Evolutionary conservation across 1,139 yeast genomes (phyloP).

Genomic region (Scheffersomyces cryptocercus): DNA sequence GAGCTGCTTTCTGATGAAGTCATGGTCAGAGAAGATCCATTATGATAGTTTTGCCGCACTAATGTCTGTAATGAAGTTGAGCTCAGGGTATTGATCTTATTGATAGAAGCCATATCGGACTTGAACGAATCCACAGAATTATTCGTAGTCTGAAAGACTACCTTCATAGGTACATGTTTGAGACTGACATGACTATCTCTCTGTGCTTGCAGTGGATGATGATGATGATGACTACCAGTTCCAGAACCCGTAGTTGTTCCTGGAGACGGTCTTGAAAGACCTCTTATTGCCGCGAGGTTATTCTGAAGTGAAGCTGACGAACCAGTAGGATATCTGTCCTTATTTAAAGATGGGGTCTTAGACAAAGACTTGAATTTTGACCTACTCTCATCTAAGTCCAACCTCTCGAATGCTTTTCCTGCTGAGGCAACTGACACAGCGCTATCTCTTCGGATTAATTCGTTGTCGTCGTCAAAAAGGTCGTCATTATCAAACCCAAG

Average conservation of each 20-base stretch:
- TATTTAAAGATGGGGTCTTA: background rate
- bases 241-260: constrained; percentile 1
- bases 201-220: background rate
- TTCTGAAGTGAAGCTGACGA: background rate
- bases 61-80: background rate
- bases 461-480: constrained; percentile 9
- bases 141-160: constrained; percentile 24
- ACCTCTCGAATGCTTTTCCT: constrained; percentile 35
- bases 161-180: constrained; percentile 25
- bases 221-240: no score
- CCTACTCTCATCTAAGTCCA: constrained; percentile 27
- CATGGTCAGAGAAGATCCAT: no score
- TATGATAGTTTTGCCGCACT: no score
- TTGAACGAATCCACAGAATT: constrained; percentile 31
- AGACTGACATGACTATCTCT: constrained; percentile 11
- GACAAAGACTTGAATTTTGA: constrained; percentile 1
- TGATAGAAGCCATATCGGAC: constrained; percentile 23
- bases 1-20: no score
- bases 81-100: constrained; percentile 1
- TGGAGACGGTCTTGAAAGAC: background rate
- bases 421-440: constrained; percentile 29
- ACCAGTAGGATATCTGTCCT: constrained; percentile 1
- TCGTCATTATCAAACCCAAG: constrained; percentile 25
- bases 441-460: constrained; percentile 25
- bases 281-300: constrained; percentile 1